Evolutionary conservation across 2,329 filamentous ascomycete genomes (phyloP), one percentile per base, ranked within the genome.

Genomic region (Talaromyces islandicus): DNA sequence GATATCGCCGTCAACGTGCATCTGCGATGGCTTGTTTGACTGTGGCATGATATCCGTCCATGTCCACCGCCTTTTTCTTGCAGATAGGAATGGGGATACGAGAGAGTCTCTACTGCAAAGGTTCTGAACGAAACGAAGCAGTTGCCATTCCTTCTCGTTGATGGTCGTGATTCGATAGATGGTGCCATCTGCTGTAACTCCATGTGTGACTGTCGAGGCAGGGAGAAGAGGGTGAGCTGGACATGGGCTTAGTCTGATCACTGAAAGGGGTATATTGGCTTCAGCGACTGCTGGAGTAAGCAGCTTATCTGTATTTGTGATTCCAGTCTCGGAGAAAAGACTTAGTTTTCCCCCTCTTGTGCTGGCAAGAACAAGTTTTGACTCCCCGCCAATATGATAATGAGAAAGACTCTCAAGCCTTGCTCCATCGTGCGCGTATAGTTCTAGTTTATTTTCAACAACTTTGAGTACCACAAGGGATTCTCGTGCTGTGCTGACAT

Each of bases 51-150:
- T 62, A 53, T 70, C 67, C 14, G 67, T 65, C 19, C 67, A 62
- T 25, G 65, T 68, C 62, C 65, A 63, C 60, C 66, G 67, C 57
- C 66, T 67, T 51, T 62, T 68, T 32, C 68, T 64, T 58, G 70
- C 72, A 27, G 73, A 71, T 2, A 72, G 72, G 62, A 83, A 84
- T 3, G 83, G 81, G 60, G 80, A 85, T 12, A 86, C 72, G 3
- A 69, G 64, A 7, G 71, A 67, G 27, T 80, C 82, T 27, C 74
- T 71, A 53, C 81, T 71, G 29, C 84, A 85, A 54, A 95, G 71
- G 61, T 88, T 88, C 68, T 95, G 88, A 1, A 97, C 70, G 63
- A 93, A 85, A 60, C 83, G 82, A 5, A 97, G 79, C 4, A 96
- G 78, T 7, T 81, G 80, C 84, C 88, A 89, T 7, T 87, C 82